A percentile compares a stretch with the other conserved stretches of the same genome.
These are phyloP conservation scores for Tuber magnatum DNA, from an alignment of 495 filamentous ascomycete genomes.

Conservation along the genomic window DNA sequence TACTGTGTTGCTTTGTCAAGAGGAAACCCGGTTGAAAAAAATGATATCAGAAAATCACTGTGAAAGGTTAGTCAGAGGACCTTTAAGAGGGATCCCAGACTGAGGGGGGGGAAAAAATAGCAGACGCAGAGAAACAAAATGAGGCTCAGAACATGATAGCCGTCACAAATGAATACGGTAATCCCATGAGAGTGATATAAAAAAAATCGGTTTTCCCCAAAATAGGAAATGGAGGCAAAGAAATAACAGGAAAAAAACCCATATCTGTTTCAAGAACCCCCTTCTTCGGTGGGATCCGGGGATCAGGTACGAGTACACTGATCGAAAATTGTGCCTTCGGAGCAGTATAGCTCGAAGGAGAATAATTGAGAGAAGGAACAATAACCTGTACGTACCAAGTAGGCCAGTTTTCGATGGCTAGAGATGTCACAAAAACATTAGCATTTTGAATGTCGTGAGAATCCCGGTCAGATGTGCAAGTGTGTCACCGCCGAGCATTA, in stretches of 20 bases:
- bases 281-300: neutral
- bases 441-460: conserved; percentile 4
- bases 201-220: neutral
- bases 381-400: conserved; percentile 47
- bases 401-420: conserved; percentile 66
- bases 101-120: neutral
- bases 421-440: conserved; percentile 16
- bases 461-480: neutral
- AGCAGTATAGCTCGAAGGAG: conserved; percentile 3
- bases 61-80: neutral
- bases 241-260: neutral
- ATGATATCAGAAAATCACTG: conserved; percentile 90
- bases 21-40: conserved; percentile 96
- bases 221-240: neutral
- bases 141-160: neutral
- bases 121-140: neutral
- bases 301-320: neutral
- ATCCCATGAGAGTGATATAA: neutral
- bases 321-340: neutral
- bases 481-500: neutral
- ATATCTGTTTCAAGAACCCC: neutral
- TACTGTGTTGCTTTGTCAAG: conserved; percentile 96
- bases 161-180: neutral
- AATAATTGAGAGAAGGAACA: conserved; percentile 7
- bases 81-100: neutral